Evolutionary conservation across 2,329 filamentous ascomycete genomes (phyloP), one percentile per base, ranked within the genome.

Genomic region (Fusarium heterosporum): DNA sequence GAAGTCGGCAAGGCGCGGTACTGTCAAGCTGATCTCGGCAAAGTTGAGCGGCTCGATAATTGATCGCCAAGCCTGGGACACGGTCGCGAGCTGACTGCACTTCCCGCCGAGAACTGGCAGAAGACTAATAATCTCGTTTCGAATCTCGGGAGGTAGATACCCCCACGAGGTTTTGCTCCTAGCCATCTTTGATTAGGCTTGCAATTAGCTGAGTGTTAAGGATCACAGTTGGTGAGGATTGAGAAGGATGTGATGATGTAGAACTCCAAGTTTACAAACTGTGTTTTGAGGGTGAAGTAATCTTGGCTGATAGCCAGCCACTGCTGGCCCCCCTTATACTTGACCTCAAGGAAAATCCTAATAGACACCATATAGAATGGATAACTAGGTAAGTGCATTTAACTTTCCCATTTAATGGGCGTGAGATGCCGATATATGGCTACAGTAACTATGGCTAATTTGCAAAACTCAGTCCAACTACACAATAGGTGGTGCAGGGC

Each of bases 1-100:
- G 17, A 48, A 53, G 43, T 71, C 57, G 29, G 34, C 22, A 28
- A 74, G 69, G 55, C 70, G 61, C 34, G 63, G 54, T 60, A 56
- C 11, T 42, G 71, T 74, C 36, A 74, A 53, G 45, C 43, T 73
- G 60, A 75, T 72, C 57, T 68, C 50, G 26, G 72, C 61, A 66
- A 74, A 73, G 50, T 70, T 75, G 26, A 66, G 51, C 48, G 70
- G 66, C 52, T 74, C 66, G 34, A 75, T 48, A 17, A 73, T 61
- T 17, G 63, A 59, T 41, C 65, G 69, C 73, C 72, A 74, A n/a
- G 46, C 64, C 61, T 46, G 61, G 28, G 59, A 61, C 45, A 72
- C 62, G 38, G 66, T 60, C 12, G 57, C 70, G 28, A 73, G 67
- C 41, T 48, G 41, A 46, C 68, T 60, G 55, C 59, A 66, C 29